Conservation (phyloP, 192 early-diverging fungal species). For the Dissophora globulifera region DNA sequence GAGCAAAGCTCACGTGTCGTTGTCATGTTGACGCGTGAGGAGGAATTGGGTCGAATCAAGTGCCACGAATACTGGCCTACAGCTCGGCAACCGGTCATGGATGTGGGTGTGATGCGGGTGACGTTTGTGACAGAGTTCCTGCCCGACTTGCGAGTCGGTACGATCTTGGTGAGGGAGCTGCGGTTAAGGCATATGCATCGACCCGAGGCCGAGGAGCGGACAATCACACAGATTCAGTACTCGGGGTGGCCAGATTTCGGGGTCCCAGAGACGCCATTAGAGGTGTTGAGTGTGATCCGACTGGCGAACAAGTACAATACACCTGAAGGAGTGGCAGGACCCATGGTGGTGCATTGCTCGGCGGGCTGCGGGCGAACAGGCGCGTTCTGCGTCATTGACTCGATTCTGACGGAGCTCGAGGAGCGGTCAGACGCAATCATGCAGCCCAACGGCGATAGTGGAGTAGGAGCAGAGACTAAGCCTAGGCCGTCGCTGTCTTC, state of each 20-base stretch:
- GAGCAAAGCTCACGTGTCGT: slow-evolving; percentile 86
- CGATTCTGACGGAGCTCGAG: slow-evolving; percentile 47
- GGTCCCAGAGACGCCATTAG: slow-evolving; percentile 76
- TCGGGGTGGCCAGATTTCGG: slow-evolving; percentile 92
- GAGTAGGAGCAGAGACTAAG: slow-evolving; percentile 68
- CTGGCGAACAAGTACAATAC: slow-evolving; percentile 23
- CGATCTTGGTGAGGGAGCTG: slow-evolving; percentile 69
- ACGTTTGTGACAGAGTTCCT: slow-evolving; percentile 65
- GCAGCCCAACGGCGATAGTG: slow-evolving; percentile 35
- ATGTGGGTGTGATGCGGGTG: slow-evolving; percentile 64
- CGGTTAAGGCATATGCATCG: slow-evolving; percentile 28
- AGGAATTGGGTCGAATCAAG: slow-evolving; percentile 85
- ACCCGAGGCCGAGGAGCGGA: slow-evolving; percentile 29
- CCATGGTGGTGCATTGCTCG: slow-evolving; percentile 66
- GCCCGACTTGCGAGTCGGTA: slow-evolving; percentile 59
- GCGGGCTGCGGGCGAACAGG: slow-evolving; percentile 70
- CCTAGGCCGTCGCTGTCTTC: slow-evolving; percentile 17
- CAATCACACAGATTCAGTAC: slow-evolving; percentile 88
- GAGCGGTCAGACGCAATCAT: not conserved
- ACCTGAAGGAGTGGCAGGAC: slow-evolving; percentile 33
- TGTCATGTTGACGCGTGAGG: slow-evolving; percentile 95
- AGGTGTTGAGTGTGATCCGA: slow-evolving; percentile 67
- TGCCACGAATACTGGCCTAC: slow-evolving; percentile 94
- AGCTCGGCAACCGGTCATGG: slow-evolving; percentile 36
- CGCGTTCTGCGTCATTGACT: slow-evolving; percentile 69